Evolutionary conservation across 75 land plant species (phyloP), one percentile per base, ranked within the genome.

Genomic region (Gnetum montanum): DNA sequence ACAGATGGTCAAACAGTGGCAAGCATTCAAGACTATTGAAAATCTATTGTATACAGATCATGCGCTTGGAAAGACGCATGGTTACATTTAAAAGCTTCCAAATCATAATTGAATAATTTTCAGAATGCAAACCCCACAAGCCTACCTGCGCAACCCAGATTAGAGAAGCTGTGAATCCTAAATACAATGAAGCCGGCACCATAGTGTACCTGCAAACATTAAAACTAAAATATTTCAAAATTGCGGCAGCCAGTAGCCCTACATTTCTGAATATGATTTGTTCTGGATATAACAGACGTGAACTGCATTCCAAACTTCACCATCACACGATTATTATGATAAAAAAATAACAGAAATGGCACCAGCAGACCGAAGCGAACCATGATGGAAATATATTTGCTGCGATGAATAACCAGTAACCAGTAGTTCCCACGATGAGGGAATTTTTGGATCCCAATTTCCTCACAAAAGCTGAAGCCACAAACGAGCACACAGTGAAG

Each of bases 131-230:
- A 38, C 7, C 18, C n/a, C n/a, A 38, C 26, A 27, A 11, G 20
- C 22, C 25, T 49, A 91, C 97, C 97, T 87, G 75, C 6, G 78
- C 93, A 56, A 88, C 92, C 93, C 92, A 91, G 48, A 91, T 79
- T 23, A 91, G 60, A 19, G 92, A 83, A 49, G 97, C 85, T 53
- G 88, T 62, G 68, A 83, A 91, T 7, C 97, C 97, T 50, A 91
- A 69, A 66, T 84, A 87, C 31, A 91, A 2, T 33, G 88, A 91
- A 31, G 90, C 82, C 18, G 91, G 91, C 25, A 90, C 71, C 91
- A 90, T 80, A 15, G 91, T 86, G 35, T 67, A 77, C 96, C 90
- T 90, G 73, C 6, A 63, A 44, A n/a, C n/a, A n/a, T n/a, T n/a
- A n/a, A n/a, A n/a, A n/a, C n/a, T n/a, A n/a, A 33, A 51, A 54